These are phyloP conservation scores for Trypanosoma theileri DNA, from an alignment of 208 protist genomes.

Conservation along the genomic window DNA sequence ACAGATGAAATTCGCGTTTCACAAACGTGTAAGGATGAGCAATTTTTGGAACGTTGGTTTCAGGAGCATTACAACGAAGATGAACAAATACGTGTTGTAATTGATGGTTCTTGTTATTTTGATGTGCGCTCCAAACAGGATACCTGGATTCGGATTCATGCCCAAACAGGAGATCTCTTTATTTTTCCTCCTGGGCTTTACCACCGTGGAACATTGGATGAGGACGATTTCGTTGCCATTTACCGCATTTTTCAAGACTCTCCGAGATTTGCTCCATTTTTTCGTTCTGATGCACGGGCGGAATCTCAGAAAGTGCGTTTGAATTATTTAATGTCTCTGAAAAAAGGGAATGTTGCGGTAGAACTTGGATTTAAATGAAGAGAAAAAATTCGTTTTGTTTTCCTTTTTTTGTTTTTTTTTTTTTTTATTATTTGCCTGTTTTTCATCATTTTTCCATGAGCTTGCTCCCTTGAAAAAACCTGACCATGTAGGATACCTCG, in stretches of 20 bases:
- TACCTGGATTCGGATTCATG: constrained; percentile 90
- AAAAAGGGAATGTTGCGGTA: constrained; percentile 84
- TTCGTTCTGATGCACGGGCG: constrained; percentile 61
- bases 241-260: constrained; percentile 84
- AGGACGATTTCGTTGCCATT: constrained; percentile 86
- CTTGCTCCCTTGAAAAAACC: not conserved
- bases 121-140: constrained; percentile 91
- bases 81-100: constrained; percentile 89
- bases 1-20: constrained; percentile 83
- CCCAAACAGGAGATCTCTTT: constrained; percentile 80
- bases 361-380: constrained; percentile 69
- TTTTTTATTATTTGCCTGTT: constrained; percentile 5
- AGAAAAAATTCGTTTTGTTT: constrained; percentile 4
- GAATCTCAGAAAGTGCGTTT: constrained; percentile 76
- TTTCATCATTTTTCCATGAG: not conserved
- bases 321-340: constrained; percentile 85
- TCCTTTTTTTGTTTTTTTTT: constrained; percentile 1
- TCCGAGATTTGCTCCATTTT: constrained; percentile 80
- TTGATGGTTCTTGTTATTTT: constrained; percentile 91
- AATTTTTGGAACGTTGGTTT: constrained; percentile 88
- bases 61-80: constrained; percentile 94
- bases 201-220: constrained; percentile 81
- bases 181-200: constrained; percentile 86
- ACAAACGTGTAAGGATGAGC: constrained; percentile 89
- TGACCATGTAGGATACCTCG: too few relatives aligned